phyloP scores from a whole-genome alignment of 2,329 filamentous ascomycete genomes.

The Ceratocystis huliohia region DNA sequence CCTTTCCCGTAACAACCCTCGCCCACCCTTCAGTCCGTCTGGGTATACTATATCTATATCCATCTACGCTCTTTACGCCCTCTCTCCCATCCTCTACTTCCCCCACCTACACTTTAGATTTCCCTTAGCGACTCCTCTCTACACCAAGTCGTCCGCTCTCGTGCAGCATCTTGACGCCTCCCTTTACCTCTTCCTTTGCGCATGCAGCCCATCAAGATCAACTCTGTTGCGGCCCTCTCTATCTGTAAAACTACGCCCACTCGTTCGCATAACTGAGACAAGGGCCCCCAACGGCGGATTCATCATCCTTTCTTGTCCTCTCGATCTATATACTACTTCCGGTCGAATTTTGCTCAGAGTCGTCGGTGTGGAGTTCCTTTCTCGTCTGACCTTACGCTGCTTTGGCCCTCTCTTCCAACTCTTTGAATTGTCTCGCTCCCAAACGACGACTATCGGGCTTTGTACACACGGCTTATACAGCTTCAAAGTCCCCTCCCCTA shows the following conservation, averaged over 20 bases:
- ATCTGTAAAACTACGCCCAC: neutral
- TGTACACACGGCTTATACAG: neutral
- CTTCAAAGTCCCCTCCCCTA: neutral
- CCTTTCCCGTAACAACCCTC: neutral
- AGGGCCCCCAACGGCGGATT: neutral
- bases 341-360: neutral
- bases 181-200: slow-evolving; percentile 10
- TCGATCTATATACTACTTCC: neutral
- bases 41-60: neutral
- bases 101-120: neutral
- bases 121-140: neutral
- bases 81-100: neutral
- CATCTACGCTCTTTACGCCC: neutral
- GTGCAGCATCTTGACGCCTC: neutral
- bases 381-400: neutral
- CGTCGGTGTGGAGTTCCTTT: neutral
- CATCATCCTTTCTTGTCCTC: neutral
- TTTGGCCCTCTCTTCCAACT: neutral
- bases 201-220: neutral
- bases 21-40: neutral
- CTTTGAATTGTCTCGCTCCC: neutral
- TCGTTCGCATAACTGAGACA: neutral
- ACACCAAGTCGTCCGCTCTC: neutral
- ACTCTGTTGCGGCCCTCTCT: neutral
- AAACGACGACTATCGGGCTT: neutral